Base-by-base conservation (phyloP, 2,329 filamentous ascomycete genomes). In the Hawksworthiomyces lignivorus region DNA sequence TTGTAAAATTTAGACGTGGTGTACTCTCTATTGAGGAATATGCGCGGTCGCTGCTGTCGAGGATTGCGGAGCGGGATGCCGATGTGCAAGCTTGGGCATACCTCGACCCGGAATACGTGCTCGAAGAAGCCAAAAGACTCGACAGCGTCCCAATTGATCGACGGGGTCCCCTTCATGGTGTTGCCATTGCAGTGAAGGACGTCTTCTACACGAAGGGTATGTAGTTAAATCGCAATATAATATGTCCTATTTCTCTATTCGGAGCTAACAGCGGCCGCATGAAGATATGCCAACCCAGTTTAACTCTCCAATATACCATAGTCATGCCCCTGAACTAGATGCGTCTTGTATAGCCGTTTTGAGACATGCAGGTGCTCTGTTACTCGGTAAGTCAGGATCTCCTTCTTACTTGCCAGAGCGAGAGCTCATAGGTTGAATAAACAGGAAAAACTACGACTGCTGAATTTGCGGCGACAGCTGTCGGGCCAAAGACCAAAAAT, bases 361-460 rank as follows among this genome's bases (percentile, higher is more conserved):
- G 4, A 67, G 77, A 2, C 56, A 67, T 7, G 68, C 71, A 2
- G 76, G 77, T 1, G 76, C 73, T 3, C 57, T 80, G 10, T 68
- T 82, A n/a, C 60, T 81, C 9, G 64, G 63, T 59, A 35, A 15
- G 9, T 6, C n/a, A n/a, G n/a, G n/a, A n/a, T n/a, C n/a, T n/a
- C n/a, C n/a, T n/a, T n/a, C 24, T 26, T 26, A 26, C 24, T 26
- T 26, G 24, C 24, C 24, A 26, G 12, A 26, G 24, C 24, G 24
- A n/a, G n/a, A n/a, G n/a, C n/a, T n/a, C n/a, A n/a, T n/a, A n/a
- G n/a, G n/a, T n/a, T n/a, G n/a, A n/a, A n/a, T n/a, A n/a, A n/a
- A n/a, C n/a, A 58, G 69, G 69, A 19, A 75, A 79, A 52, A 76
- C 73, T 1, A 75, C 70, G 0, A 84, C 79, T 0, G 80, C 80